These are phyloP conservation scores for Astrothelium macrocarpum DNA, from an alignment of 495 filamentous ascomycete species.

Conservation along the genomic window DNA sequence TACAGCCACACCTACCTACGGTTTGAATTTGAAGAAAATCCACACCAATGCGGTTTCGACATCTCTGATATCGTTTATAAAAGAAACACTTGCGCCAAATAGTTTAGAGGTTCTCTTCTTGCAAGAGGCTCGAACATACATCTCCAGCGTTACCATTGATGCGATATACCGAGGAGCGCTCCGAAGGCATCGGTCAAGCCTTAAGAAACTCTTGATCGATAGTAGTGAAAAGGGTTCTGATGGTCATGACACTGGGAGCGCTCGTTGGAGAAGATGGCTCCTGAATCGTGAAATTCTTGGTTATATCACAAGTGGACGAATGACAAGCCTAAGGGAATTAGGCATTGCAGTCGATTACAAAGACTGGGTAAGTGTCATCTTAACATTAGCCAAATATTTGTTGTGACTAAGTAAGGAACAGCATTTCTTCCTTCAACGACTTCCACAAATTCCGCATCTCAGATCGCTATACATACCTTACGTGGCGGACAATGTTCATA, in stretches of 20 bases:
- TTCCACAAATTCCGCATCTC: conserved; percentile 67
- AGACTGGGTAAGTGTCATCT: conserved; percentile 63
- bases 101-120: conserved; percentile 75
- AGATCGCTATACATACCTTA: conserved; percentile 70
- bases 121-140: conserved; percentile 56
- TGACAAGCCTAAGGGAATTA: conserved; percentile 66
- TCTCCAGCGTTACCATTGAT: conserved; percentile 56
- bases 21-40: conserved; percentile 65
- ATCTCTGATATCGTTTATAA: conserved; percentile 71
- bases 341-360: conserved; percentile 68
- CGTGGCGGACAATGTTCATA: conserved; percentile 55
- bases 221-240: conserved; percentile 44
- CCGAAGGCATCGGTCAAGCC: conserved; percentile 59
- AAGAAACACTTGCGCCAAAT: conserved; percentile 77
- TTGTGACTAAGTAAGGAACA: conserved; percentile 33
- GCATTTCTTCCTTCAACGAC: conserved; percentile 80
- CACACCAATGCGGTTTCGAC: conserved; percentile 75
- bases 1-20: conserved; percentile 38
- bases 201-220: conserved; percentile 72
- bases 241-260: conserved; percentile 29
- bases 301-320: conserved; percentile 75
- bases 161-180: conserved; percentile 66
- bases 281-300: conserved; percentile 61
- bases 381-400: conserved; percentile 10
- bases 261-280: conserved; percentile 65